Base-by-base conservation (phyloP, 805 yeast genomes). In the Candida schatavii region DNA sequence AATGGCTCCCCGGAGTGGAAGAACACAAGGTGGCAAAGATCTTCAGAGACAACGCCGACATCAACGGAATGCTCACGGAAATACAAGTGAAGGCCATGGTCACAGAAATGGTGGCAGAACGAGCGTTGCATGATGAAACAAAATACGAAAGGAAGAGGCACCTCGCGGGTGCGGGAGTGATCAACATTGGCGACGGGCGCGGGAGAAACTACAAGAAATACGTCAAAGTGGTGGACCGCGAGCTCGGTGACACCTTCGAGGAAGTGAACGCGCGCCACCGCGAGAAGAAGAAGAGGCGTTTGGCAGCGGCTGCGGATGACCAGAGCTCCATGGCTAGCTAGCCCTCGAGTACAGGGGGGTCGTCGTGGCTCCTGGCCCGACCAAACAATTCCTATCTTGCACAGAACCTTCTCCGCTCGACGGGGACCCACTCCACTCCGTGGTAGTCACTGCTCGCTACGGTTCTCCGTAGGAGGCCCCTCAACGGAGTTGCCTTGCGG, bases 131-230 rank as follows among this genome's bases (percentile, higher is more conserved):
- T 5, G 31, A 36, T 17, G 41, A 38, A 18, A 25, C 32, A 4
- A 9, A 21, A 5, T 36, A 25, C 15, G 31, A 31, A 15, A 5
- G 2, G 28, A 7, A n/a, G 31, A 36, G 29, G 32, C 44, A 7
- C 41, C 46, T 3, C 15, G 10, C 46, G 10, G 51, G 52, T 1
- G 58, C 50, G 3, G 65, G 71, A 15, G 46, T 61, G 18, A 66
- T 83, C 23, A 84, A 84, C 52, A 51, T 77, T 0, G 97, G 97
- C n/a, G 84, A 84, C 56, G 97, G 97, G 0, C 60, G 63, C 22
- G 95, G 93, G 1, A 72, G 80, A 39, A 68, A 76, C n/a, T 70
- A 70, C 37, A 66, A 70, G 11, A 67, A 62, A 14, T 87, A 89
- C 56, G 72, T 74, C 3, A 83, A 85, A 5, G 58, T 88, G 31